phyloP scores from a whole-genome alignment of 352 stramenopile genomes.

The Globisporangium cederbergense region DNA sequence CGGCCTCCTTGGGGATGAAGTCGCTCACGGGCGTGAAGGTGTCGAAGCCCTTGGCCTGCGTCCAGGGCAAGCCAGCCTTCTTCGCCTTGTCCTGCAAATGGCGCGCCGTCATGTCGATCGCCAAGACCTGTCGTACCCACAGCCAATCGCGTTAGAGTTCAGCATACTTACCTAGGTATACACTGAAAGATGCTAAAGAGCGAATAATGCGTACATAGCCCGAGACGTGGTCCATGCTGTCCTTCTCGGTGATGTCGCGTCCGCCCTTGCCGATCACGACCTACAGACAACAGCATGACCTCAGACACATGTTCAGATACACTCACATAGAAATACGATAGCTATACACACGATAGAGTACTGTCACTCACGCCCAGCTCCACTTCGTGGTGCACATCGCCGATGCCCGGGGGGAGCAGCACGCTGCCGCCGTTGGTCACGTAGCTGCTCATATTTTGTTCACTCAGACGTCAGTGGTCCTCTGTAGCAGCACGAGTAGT shows the following conservation, averaged over 20 bases:
- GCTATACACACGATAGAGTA: not conserved
- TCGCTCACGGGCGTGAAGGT: constrained; percentile 82
- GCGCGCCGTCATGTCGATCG: constrained; percentile 81
- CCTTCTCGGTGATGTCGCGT: constrained; percentile 53
- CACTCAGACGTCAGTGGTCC: not conserved
- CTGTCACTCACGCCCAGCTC: constrained; percentile 55
- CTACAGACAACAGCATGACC: constrained; percentile 14
- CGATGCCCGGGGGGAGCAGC: constrained; percentile 61
- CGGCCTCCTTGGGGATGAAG: constrained; percentile 65
- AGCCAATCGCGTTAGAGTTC: not conserved
- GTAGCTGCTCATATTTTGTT: constrained; percentile 33
- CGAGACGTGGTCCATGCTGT: constrained; percentile 67
- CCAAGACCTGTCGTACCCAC: constrained; percentile 34
- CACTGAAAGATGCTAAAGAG: not conserved
- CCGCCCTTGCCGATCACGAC: constrained; percentile 70
- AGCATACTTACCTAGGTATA: not conserved
- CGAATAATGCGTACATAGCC: constrained; percentile 40
- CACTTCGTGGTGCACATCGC: constrained; percentile 82
- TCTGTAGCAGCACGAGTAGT: not conserved
- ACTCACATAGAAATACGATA: not conserved
- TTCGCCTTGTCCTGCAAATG: constrained; percentile 77
- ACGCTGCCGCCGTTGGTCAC: constrained; percentile 55
- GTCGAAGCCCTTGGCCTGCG: constrained; percentile 70
- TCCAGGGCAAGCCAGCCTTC: constrained; percentile 72
- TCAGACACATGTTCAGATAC: not conserved